phyloP scores from a whole-genome alignment of 2,329 filamentous ascomycete genomes.

The Aschersonia sp. region DNA sequence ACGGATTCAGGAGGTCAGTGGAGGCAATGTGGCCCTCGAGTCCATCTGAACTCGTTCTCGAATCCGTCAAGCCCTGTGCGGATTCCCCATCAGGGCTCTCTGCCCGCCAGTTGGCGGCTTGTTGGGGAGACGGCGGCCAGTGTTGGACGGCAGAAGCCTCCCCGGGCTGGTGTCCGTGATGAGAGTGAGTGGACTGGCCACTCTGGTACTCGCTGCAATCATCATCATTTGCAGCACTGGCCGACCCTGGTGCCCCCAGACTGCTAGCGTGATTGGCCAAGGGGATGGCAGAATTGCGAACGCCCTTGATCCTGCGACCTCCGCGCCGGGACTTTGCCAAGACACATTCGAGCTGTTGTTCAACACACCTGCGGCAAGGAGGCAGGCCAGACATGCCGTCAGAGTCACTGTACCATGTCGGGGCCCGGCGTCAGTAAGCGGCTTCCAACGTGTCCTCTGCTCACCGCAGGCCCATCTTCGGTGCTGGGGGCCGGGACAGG shows the following conservation, averaged over 20 bases:
- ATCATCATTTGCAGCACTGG: conserved; percentile 3
- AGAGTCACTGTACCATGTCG: conserved; percentile 10
- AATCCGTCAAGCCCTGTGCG: conserved; percentile 4
- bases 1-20: conserved; percentile 24
- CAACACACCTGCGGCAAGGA: conserved; percentile 22
- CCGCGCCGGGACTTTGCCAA: conserved; percentile 24
- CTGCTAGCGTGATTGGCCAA: conserved; percentile 1
- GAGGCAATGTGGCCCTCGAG: conserved; percentile 25
- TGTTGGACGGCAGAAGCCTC: conserved; percentile 1
- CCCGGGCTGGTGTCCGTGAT: neutral
- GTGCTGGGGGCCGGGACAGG: neutral
- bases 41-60: conserved; percentile 6
- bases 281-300: conserved; percentile 4
- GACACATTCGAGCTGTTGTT: conserved; percentile 22
- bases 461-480: neutral
- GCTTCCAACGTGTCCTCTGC: neutral
- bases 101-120: conserved; percentile 5
- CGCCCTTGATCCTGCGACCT: conserved; percentile 18
- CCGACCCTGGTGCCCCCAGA: neutral
- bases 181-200: conserved; percentile 1
- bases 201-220: conserved; percentile 3
- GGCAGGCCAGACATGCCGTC: conserved; percentile 19
- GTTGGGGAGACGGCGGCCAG: conserved; percentile 7
- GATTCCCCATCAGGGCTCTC: conserved; percentile 5
- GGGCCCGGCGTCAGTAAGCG: conserved; percentile 4